Conservation (phyloP, 1,139 yeast genomes). For the Candida tropicalis region DNA sequence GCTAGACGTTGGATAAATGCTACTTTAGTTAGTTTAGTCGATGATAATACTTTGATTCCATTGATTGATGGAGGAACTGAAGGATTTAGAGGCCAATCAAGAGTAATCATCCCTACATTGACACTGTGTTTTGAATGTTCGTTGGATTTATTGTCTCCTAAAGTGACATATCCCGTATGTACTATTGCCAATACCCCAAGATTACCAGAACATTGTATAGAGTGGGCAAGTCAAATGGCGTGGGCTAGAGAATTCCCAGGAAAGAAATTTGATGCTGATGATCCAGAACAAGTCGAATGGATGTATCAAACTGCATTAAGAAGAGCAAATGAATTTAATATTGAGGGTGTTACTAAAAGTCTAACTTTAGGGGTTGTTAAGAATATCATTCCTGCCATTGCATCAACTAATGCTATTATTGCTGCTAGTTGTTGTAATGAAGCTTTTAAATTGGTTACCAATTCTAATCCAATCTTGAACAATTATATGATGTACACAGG, state of each 20-base stretch:
- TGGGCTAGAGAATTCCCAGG: slow-evolving; percentile 63
- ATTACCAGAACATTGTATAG: slow-evolving; percentile 91
- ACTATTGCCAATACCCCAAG: slow-evolving; percentile 95
- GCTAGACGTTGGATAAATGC: slow-evolving; percentile 94
- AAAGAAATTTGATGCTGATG: slow-evolving; percentile 65
- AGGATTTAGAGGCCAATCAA: slow-evolving; percentile 90
- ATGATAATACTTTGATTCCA: slow-evolving; percentile 63
- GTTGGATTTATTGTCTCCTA: slow-evolving; percentile 70
- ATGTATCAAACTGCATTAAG: slow-evolving; percentile 55
- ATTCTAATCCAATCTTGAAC: slow-evolving; percentile 65
- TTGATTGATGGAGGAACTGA: slow-evolving; percentile 96
- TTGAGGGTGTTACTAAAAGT: slow-evolving; percentile 70
- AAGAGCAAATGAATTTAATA: slow-evolving; percentile 68
- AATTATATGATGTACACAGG: slow-evolving; percentile 92
- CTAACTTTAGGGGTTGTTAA: slow-evolving; percentile 88
- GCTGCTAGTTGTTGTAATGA: slow-evolving; percentile 94
- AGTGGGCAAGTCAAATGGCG: slow-evolving; percentile 81
- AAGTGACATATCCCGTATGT: slow-evolving; percentile 83
- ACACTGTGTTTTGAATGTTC: slow-evolving; percentile 95
- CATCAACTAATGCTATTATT: slow-evolving; percentile 89
- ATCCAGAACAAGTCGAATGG: slow-evolving; percentile 67
- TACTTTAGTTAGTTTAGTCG: slow-evolving; percentile 65
- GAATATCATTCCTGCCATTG: slow-evolving; percentile 91
- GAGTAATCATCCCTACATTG: slow-evolving; percentile 82
- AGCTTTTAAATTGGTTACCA: slow-evolving; percentile 75